Conservation (phyloP, 2,329 filamentous ascomycete species). For the Neoascochyta sp. region DNA sequence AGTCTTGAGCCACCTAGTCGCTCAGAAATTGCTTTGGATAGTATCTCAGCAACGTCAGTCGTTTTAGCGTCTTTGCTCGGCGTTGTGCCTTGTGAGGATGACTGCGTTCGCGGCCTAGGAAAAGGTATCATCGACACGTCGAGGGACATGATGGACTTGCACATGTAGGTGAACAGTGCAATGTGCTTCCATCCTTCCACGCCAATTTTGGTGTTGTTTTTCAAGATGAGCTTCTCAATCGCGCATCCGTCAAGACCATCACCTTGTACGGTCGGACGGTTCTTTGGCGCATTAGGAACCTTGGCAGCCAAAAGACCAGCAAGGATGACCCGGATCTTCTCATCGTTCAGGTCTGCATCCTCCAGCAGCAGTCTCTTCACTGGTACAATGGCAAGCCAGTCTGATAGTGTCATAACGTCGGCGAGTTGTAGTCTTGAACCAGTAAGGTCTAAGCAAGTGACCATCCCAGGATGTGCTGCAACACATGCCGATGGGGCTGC, state of each 20-base stretch:
- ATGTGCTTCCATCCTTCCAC: constrained; percentile 88
- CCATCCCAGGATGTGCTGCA: constrained; percentile 64
- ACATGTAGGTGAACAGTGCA: constrained; percentile 85
- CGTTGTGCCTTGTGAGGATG: constrained; percentile 11
- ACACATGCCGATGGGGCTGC: constrained; percentile 64
- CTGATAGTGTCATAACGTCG: constrained; percentile 82
- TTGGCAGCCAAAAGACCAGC: constrained; percentile 81
- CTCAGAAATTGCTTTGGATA: constrained; percentile 72
- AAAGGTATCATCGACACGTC: constrained; percentile 85
- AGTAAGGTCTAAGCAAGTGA: constrained; percentile 77
- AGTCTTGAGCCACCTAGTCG: constrained; percentile 71
- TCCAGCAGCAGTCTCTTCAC: constrained; percentile 83
- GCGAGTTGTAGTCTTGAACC: constrained; percentile 78
- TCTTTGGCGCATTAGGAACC: constrained; percentile 56
- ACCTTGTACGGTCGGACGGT: constrained; percentile 10
- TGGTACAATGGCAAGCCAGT: constrained; percentile 91
- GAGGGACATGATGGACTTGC: constrained; percentile 76
- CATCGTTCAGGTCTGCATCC: constrained; percentile 81
- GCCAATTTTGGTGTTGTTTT: constrained; percentile 82
- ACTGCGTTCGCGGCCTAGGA: constrained; percentile 18
- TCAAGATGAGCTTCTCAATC: constrained; percentile 80
- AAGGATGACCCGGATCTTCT: constrained; percentile 80
- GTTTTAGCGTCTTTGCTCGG: constrained; percentile 10
- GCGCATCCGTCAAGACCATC: constrained; percentile 53
- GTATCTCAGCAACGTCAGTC: constrained; percentile 60